phyloP scores from a whole-genome alignment of 306 rosid genomes.

The Quercus rubra region DNA sequence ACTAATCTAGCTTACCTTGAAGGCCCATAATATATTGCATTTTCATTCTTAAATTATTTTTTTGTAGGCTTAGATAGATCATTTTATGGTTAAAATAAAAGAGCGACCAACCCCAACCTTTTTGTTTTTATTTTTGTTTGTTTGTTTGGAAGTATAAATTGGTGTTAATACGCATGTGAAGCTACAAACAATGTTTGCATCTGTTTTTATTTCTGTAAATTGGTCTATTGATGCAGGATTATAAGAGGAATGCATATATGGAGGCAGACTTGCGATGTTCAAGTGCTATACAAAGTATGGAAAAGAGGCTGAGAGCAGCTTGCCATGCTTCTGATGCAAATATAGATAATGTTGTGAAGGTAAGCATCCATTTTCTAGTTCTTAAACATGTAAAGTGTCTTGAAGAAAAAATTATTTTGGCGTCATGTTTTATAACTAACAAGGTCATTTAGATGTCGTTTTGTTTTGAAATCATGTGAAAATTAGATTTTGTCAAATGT shows the following conservation, averaged over 20 bases:
- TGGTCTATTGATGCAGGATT: slow-evolving; percentile 58
- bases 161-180: background rate
- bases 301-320: slow-evolving; percentile 83
- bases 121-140: background rate
- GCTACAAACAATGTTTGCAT: slow-evolving; percentile 1
- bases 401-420: no score
- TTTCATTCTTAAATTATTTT: background rate
- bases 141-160: background rate
- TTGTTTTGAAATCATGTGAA: background rate
- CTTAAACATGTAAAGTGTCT: no score
- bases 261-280: slow-evolving; percentile 87
- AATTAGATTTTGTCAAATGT: no score
- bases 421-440: no score
- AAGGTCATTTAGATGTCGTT: background rate
- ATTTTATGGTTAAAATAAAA: background rate
- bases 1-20: no score
- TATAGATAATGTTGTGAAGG: slow-evolving; percentile 77
- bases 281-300: slow-evolving; percentile 82
- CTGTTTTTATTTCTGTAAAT: slow-evolving; percentile 18
- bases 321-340: slow-evolving; percentile 81
- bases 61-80: no score
- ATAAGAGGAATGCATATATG: slow-evolving; percentile 70
- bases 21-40: background rate
- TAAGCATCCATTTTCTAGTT: slow-evolving; percentile 22
- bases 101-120: background rate